A percentile compares a stretch with the other conserved stretches of the same genome.
phyloP scores from a whole-genome alignment of 2,329 filamentous ascomycete genomes.

The Xylariaceae sp. region DNA sequence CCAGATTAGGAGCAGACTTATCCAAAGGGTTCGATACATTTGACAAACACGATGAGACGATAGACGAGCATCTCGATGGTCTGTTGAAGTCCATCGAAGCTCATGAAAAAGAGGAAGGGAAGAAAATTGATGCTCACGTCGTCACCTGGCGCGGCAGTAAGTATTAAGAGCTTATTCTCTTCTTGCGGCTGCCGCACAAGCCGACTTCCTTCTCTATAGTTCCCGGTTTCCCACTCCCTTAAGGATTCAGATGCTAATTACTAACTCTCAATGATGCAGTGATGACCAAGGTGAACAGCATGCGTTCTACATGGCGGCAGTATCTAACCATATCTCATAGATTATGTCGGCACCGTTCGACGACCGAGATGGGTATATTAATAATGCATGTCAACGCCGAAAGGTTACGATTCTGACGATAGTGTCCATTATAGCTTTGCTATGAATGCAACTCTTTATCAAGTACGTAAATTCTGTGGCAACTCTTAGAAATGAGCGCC shows the following conservation, averaged over 20 bases:
- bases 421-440: conserved; percentile 60
- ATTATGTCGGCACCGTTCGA: conserved; percentile 84
- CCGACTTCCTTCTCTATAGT: background rate
- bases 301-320: background rate
- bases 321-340: conserved; percentile 42
- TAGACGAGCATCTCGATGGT: conserved; percentile 84
- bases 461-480: conserved; percentile 54
- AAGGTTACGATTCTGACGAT: background rate
- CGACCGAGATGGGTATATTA: conserved; percentile 65
- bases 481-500: background rate
- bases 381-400: conserved; percentile 2
- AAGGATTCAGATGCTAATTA: background rate
- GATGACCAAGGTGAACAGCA: conserved; percentile 81
- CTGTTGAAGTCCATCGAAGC: conserved; percentile 71
- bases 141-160: conserved; percentile 83
- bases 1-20: conserved; percentile 65
- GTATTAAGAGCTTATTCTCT: background rate
- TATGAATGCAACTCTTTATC: conserved; percentile 90
- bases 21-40: conserved; percentile 79
- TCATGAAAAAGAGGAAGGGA: conserved; percentile 64
- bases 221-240: background rate
- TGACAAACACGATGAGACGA: conserved; percentile 72
- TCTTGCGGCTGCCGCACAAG: background rate
- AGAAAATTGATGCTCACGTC: conserved; percentile 69
- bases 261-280: conserved; percentile 36